Evolutionary conservation across 768 basidiomycete genomes (phyloP).

Genomic region (Boletus reticulatus): DNA sequence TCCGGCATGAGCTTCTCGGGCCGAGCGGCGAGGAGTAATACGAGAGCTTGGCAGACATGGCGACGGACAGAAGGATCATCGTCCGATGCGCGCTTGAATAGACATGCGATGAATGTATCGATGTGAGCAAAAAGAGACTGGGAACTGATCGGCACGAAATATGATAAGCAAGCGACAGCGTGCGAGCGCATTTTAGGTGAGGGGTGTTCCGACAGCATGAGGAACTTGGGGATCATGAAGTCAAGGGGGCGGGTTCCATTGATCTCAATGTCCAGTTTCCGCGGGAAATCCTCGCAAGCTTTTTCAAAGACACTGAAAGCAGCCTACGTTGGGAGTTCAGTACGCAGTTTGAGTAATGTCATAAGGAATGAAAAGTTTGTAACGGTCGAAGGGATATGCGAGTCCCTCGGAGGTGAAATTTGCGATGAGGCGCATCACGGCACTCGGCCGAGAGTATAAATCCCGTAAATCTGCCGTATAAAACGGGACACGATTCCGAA

Average conservation of each 20-base stretch:
- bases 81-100: constrained; percentile 95
- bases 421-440: constrained; percentile 2
- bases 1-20: constrained; percentile 97
- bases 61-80: constrained; percentile 91
- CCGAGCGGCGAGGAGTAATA: constrained; percentile 86
- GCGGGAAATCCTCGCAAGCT: constrained; percentile 95
- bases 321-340: constrained; percentile 47
- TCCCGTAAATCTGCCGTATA: constrained; percentile 6
- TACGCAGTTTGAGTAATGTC: constrained; percentile 3
- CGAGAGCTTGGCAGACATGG: constrained; percentile 94
- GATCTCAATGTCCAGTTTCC: constrained; percentile 92
- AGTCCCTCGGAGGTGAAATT: constrained; percentile 1
- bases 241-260: constrained; percentile 91
- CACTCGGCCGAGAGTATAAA: background rate
- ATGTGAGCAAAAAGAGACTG: constrained; percentile 90
- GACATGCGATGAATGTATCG: constrained; percentile 87
- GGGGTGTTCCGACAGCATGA: constrained; percentile 81
- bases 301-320: constrained; percentile 94
- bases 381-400: background rate
- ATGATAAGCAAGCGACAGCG: constrained; percentile 91
- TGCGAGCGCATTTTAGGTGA: constrained; percentile 89
- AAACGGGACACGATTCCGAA: background rate
- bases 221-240: constrained; percentile 95
- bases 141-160: constrained; percentile 84
- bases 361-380: background rate